Evolutionary conservation across 805 yeast genomes (phyloP).

Genomic region (Pichia occidentalis): DNA sequence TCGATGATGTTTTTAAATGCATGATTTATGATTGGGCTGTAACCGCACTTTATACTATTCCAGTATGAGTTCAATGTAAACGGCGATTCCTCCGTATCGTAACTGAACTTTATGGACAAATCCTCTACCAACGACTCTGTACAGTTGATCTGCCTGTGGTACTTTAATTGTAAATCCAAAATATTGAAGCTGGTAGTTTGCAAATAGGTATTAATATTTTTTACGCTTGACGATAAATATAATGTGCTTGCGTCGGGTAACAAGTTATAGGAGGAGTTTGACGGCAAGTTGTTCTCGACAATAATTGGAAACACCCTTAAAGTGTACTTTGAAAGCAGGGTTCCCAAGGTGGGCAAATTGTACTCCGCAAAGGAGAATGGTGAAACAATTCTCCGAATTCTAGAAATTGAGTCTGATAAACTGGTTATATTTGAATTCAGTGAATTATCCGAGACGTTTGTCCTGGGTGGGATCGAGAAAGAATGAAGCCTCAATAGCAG

Average conservation of each 20-base stretch:
- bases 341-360: constrained; percentile 8
- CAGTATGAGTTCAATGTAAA: constrained; percentile 36
- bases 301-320: constrained; percentile 35
- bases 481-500: constrained; percentile 35
- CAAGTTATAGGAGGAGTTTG: constrained; percentile 29
- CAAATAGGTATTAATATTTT: no score
- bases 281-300: constrained; percentile 22
- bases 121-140: neutral
- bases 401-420: constrained; percentile 5
- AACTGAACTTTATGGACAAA: constrained; percentile 20
- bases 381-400: constrained; percentile 3
- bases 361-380: constrained; percentile 6
- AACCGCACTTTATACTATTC: constrained; percentile 48
- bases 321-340: constrained; percentile 30
- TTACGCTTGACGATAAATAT: constrained; percentile 7
- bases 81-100: constrained; percentile 32
- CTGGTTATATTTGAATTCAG: constrained; percentile 11
- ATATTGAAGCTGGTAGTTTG: no score
- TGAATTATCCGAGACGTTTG: constrained; percentile 3
- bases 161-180: no score
- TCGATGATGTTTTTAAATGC: constrained; percentile 23
- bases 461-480: neutral
- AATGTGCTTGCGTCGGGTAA: constrained; percentile 6
- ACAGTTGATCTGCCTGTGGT: no score
- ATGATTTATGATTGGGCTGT: constrained; percentile 54